A percentile compares a stretch with the other conserved stretches of the same genome.
These are phyloP conservation scores for Colletotrichum orchidophilum DNA, from an alignment of 2,329 filamentous ascomycete species.

Conservation along the genomic window DNA sequence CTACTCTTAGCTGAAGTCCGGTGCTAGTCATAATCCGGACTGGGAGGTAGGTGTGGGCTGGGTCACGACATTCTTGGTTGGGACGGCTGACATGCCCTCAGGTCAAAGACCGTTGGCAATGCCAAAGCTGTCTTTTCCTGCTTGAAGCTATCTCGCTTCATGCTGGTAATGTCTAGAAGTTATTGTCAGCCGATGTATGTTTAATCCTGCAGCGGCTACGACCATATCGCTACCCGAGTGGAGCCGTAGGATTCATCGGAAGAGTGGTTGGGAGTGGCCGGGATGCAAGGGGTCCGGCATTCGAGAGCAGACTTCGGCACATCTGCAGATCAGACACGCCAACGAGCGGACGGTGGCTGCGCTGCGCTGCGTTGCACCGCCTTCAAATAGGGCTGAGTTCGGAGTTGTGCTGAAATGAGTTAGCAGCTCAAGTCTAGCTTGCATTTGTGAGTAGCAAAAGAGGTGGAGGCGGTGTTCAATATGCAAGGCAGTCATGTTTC, in stretches of 20 bases:
- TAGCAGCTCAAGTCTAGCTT: not conserved
- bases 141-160: not conserved
- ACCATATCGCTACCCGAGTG: too few relatives aligned
- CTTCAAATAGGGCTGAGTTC: not conserved
- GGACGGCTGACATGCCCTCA: not conserved
- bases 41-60: not conserved
- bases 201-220: too few relatives aligned
- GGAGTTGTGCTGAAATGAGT: not conserved
- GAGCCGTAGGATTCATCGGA: too few relatives aligned
- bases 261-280: not conserved
- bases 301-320: not conserved
- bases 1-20: conserved; percentile 24
- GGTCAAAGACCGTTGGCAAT: too few relatives aligned
- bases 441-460: not conserved
- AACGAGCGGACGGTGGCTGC: too few relatives aligned
- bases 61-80: not conserved
- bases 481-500: not conserved
- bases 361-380: not conserved
- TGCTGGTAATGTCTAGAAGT: not conserved
- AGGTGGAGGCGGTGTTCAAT: not conserved
- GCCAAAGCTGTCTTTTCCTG: not conserved
- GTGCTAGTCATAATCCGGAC: conserved; percentile 15
- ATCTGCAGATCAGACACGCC: not conserved
- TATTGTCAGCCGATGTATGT: too few relatives aligned
- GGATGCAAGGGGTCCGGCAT: not conserved